Evolutionary conservation across 257 asterid genomes (phyloP).

Genomic region (Nicotiana tomentosiformis): DNA sequence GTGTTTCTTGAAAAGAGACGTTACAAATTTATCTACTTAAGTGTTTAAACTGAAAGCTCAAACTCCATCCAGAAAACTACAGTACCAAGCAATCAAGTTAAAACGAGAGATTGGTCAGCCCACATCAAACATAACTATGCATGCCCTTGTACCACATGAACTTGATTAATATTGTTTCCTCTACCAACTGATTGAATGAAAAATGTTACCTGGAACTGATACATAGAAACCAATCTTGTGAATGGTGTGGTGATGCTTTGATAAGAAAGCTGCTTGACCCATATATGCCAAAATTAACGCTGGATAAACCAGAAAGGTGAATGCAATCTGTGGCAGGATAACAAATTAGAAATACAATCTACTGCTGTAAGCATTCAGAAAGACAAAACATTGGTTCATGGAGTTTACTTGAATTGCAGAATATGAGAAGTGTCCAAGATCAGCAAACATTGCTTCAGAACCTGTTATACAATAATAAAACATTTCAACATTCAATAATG

Average conservation of each 20-base stretch:
- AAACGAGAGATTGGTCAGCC: neutral
- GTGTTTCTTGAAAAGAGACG: neutral
- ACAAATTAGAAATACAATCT: neutral
- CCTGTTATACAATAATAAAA: conserved; percentile 39
- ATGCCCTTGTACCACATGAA: neutral
- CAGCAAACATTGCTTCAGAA: conserved; percentile 98
- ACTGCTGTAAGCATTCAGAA: neutral
- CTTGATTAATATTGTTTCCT: neutral
- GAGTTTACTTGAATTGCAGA: conserved; percentile 78
- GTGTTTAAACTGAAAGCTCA: neutral
- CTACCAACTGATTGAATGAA: neutral
- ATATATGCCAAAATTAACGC: conserved; percentile 87
- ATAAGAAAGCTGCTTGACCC: conserved; percentile 97
- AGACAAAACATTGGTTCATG: neutral
- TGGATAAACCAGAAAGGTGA: conserved; percentile 91
- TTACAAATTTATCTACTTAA: neutral
- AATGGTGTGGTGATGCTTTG: conserved; percentile 72
- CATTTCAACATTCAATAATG: neutral
- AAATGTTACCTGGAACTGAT: conserved; percentile 79
- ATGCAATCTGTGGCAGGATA: conserved; percentile 69
- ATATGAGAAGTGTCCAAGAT: conserved; percentile 92
- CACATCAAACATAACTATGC: neutral
- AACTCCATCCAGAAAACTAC: neutral
- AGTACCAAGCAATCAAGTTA: neutral
- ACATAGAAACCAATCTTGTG: conserved; percentile 79